Base-by-base conservation (phyloP, 257 asterid species). In the Solanum appendiculatum region DNA sequence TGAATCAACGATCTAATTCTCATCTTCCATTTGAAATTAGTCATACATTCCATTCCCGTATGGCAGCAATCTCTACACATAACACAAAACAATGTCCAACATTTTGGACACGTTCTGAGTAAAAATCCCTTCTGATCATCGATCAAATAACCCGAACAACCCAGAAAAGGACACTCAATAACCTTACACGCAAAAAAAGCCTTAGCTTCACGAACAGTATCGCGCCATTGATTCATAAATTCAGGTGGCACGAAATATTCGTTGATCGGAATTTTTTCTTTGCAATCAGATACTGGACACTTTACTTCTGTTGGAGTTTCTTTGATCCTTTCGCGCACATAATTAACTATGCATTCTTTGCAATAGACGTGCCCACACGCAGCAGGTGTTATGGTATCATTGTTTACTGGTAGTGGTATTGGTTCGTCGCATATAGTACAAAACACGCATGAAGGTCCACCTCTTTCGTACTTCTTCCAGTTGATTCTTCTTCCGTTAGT, bases 1-100 rank as follows among this genome's bases (percentile, higher is more conserved):
- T 8, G 20, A 15, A 31, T 7, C 78, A 70, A 70, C 16, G 25
- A 37, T 10, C 78, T 70, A 33, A 70, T 18, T 4, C 33, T 70
- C 78, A 14, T 70, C n/a, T 31, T 21, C 78, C 21, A 70, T 33
- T 70, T 42, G 13, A 33, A 70, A 51, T 51, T 51, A 15, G 42
- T 70, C 3, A 21, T 11, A 70, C 87, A 87, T 7, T 33, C 15
- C 69, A 87, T 58, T 72, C 83, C 89, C 89, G 75, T 42, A 75
- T 88, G 89, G 58, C 89, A 88, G 27, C 14, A 0, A 23, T 39
- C 72, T 34, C 29, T 42, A 34, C 89, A 88, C 4, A 9, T 56
- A 33, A 72, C 70, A 25, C 89, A 88, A 7, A 84, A 84, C 12
- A 88, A 2, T 16, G 23, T 39, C 87, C 87, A 84, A n/a, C 87